Percentiles rank a stretch among this genome's conserved stretches.
phyloP scores from a whole-genome alignment of 2,329 filamentous ascomycete genomes.

The Fusarium torreyae region DNA sequence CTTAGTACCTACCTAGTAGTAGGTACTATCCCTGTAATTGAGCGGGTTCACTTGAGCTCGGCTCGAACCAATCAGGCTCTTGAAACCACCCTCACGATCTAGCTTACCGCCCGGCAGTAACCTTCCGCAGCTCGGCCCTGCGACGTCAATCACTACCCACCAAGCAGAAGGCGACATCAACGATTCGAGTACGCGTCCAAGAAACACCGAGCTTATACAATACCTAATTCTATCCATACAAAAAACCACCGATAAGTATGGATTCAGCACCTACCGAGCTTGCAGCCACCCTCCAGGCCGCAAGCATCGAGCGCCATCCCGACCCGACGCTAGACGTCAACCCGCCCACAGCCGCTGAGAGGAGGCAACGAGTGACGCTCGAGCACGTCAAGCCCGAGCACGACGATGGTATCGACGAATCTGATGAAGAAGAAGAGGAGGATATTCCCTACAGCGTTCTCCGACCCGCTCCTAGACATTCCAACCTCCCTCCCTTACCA shows the following conservation, averaged over 20 bases:
- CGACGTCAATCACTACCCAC: conserved; percentile 38
- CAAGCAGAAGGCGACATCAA: conserved; percentile 1
- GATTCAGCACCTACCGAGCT: conserved; percentile 75
- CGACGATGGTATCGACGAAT: conserved; percentile 57
- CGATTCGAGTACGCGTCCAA: not conserved
- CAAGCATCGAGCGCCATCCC: conserved; percentile 80
- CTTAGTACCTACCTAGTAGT: too few relatives aligned
- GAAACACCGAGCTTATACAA: not conserved
- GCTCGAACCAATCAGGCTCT: conserved; percentile 7
- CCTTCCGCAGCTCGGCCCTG: conserved; percentile 25
- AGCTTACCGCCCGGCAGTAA: conserved; percentile 53
- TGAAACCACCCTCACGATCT: conserved; percentile 14
- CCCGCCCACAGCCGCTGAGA: conserved; percentile 81
- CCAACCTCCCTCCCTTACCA: conserved; percentile 76
- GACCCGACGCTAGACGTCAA: conserved; percentile 83
- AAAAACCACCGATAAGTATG: conserved; percentile 57
- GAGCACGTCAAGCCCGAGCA: conserved; percentile 40
- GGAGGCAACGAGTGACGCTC: conserved; percentile 58
- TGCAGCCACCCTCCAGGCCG: conserved; percentile 85
- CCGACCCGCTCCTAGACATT: conserved; percentile 64
- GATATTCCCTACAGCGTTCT: conserved; percentile 79
- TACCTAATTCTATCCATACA: not conserved
- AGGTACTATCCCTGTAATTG: too few relatives aligned
- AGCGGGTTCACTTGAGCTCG: too few relatives aligned
- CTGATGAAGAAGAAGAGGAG: conserved; percentile 65